Evolutionary conservation across 2,329 filamentous ascomycete species (phyloP), one percentile per base, ranked within the genome.

Genomic region (Alternaria sp.): DNA sequence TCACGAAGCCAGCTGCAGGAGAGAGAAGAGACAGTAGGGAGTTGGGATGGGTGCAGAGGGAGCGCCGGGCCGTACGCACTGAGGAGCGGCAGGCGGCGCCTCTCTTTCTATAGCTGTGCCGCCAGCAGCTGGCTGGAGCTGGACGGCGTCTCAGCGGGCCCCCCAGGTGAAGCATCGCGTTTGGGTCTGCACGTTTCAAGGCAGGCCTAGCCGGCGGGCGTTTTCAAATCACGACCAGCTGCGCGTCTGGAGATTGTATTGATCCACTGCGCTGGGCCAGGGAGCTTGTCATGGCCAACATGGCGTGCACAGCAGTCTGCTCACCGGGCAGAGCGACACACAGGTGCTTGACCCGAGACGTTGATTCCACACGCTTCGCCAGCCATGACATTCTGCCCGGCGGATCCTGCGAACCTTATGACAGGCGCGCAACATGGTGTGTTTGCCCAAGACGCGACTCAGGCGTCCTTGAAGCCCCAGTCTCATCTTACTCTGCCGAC

Each of bases 171-270:
- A 70, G 69, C 67, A 69, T 49, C 58, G 53, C 63, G 63, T 64
- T 64, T 62, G 52, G 60, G 44, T 61, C 40, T 61, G 44, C 52
- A 61, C 57, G 69, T 71, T 71, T 71, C 69, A 71, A 57, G 49
- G 17, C 42, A 42, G 42, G 42, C 36, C 41, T 46, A 42, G 17
- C 52, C 41, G 45, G 52, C 26, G 23, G 29, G 13, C 50, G 56
- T 58, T 58, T 55, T 51, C 44, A 54, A 49, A 50, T 44, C 44
- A 54, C 51, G 24, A 54, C 55, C 37, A 40, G 37, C 37, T 40
- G 24, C 37, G 37, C 37, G 21, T 40, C 31, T 54, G 33, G 53
- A 51, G 29, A 50, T 41, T 54, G 26, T 54, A 36, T 48, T 56
- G 52, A 51, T 58, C 54, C 50, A 45, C 51, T 17, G 59, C 29